Conservation (phyloP, 2,329 filamentous ascomycete species). For the Arthrinium puccinioides region DNA sequence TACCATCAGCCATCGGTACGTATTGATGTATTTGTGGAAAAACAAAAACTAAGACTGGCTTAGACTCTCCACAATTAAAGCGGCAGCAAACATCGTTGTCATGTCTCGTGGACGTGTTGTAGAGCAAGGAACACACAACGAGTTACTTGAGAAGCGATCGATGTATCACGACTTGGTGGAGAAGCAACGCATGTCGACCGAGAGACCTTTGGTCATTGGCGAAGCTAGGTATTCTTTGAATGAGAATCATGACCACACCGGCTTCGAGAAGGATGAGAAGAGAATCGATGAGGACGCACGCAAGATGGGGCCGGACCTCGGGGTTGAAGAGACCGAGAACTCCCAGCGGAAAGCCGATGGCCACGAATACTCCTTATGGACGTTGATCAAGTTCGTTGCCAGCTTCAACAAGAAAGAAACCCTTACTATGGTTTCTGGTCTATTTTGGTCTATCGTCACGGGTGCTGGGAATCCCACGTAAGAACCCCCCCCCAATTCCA, state of each 20-base stretch:
- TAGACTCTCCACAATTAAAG: conserved; percentile 85
- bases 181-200: no score
- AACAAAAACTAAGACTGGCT: no score
- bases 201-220: no score
- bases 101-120: conserved; percentile 80
- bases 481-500: conserved; percentile 78
- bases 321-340: no score
- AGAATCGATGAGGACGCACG: no score
- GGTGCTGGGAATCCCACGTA: conserved; percentile 73
- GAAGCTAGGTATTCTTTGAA: no score
- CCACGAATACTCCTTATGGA: conserved; percentile 61
- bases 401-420: conserved; percentile 72
- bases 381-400: conserved; percentile 69
- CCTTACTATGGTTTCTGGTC: conserved; percentile 62
- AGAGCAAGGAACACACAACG: conserved; percentile 83
- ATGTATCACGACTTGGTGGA: conserved; percentile 82
- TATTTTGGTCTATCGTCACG: conserved; percentile 67
- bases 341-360: no score
- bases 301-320: no score
- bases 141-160: conserved; percentile 60
- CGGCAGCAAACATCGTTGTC: conserved; percentile 92
- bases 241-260: no score
- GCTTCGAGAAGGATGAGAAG: no score
- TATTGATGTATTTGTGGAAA: no score
- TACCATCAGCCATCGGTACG: conserved; percentile 92